These are phyloP conservation scores for Mychonastes homosphaera DNA, from an alignment of 139 green algal species.

Conservation along the genomic window DNA sequence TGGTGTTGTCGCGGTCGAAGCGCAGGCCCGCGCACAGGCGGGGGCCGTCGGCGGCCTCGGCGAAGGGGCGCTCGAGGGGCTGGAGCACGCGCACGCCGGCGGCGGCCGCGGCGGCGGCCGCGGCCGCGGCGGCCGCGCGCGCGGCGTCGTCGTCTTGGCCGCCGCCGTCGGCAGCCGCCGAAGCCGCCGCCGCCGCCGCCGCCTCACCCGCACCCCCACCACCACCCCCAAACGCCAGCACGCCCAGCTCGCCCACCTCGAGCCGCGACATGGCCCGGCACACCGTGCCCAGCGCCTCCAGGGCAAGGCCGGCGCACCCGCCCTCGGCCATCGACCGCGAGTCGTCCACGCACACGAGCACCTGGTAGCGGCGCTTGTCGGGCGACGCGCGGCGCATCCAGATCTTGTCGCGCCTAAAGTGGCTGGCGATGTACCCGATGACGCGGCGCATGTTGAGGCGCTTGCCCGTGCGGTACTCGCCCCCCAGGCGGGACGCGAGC, in stretches of 20 bases:
- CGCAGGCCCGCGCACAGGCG: conserved; percentile 51
- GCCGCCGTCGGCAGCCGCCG: no score
- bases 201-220: no score
- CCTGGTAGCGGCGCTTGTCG: conserved; percentile 92
- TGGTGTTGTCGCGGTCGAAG: conserved; percentile 90
- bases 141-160: no score
- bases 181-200: no score
- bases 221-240: conserved; percentile 90
- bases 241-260: conserved; percentile 83
- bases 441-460: conserved; percentile 98
- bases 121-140: no score
- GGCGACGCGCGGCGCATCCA: conserved; percentile 89
- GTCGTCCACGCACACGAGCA: conserved; percentile 76
- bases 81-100: conserved; percentile 67
- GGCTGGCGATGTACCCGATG: conserved; percentile 92
- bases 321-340: conserved; percentile 88
- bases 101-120: no score
- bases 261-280: conserved; percentile 74
- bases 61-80: conserved; percentile 74
- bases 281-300: conserved; percentile 83
- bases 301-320: conserved; percentile 68
- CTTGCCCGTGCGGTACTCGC: conserved; percentile 93
- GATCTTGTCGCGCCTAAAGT: conserved; percentile 98
- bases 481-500: conserved; percentile 63
- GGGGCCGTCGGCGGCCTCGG: conserved; percentile 63